phyloP scores from a whole-genome alignment of 129 eudicot genomes.

The Silybum marianum region DNA sequence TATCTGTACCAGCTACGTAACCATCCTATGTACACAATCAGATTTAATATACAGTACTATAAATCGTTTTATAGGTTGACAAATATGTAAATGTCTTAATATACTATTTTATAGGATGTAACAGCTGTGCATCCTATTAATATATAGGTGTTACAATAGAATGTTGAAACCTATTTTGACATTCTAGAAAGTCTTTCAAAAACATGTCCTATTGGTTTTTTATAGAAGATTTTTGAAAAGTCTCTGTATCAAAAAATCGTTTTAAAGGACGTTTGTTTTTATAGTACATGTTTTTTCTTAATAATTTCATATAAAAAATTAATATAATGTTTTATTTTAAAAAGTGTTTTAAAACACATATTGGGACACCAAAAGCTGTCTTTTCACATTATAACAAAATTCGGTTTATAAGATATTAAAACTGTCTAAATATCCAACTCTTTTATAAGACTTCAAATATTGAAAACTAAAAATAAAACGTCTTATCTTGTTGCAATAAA shows the following conservation, averaged over 20 bases:
- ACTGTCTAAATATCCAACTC: not conserved
- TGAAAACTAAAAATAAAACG: too few relatives aligned
- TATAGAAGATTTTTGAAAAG: not conserved
- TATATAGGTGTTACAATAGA: too few relatives aligned
- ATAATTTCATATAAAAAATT: not conserved
- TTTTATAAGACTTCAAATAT: too few relatives aligned
- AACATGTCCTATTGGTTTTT: not conserved
- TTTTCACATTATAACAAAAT: not conserved
- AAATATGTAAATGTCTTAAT: too few relatives aligned
- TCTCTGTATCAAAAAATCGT: too few relatives aligned
- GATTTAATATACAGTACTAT: not conserved
- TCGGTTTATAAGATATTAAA: too few relatives aligned
- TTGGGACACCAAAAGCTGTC: not conserved
- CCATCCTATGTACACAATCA: constrained; percentile 17
- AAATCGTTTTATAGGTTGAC: too few relatives aligned
- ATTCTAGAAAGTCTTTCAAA: not conserved
- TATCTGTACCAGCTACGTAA: constrained; percentile 38
- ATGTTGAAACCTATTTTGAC: not conserved
- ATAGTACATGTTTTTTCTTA: too few relatives aligned
- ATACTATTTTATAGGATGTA: too few relatives aligned
- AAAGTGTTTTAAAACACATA: not conserved
- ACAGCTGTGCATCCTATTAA: too few relatives aligned
- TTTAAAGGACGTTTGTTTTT: not conserved
- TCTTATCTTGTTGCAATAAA: too few relatives aligned
- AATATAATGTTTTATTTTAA: too few relatives aligned